Base-by-base conservation (phyloP, 257 asterid species). In the Lycium barbarum region DNA sequence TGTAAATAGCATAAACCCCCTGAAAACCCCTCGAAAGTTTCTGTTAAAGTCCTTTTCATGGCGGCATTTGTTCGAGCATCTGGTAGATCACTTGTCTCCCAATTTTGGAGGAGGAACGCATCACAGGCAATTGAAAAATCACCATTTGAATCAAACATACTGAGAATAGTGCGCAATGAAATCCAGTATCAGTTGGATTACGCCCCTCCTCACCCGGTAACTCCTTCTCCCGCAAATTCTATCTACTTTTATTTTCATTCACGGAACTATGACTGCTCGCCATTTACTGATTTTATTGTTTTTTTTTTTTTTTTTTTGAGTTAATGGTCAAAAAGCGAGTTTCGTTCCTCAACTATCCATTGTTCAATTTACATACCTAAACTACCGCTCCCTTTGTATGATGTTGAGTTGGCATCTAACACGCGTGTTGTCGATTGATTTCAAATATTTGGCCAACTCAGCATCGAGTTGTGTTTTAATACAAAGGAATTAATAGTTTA, bases 181-280 rank as follows among this genome's bases (percentile, higher is more conserved):
- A 61, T 84, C 20, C 20, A 84, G 43, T 84, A 73, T 80, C 86
- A 72, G 74, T 59, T n/a, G 61, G 83, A 54, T n/a, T 84, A 59
- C 65, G 83, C 86, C 47, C 86, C 86, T 84, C 83, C 86, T 17
- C 78, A 45, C 26, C 66, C 61, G 86, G 86, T 73, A 84, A 76
- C 12, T 58, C 38, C 38, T 43, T 54, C 3, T 58, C 22, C 3
- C 35, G 57, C 55, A 43, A 47, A 26, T 26, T 71, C 43, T 73
- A 47, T 47, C 59, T 47, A 9, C 2, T 12, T 66, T 26, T 62
- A 45, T 81, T 81, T 80, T 8, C 33, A 1, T 10, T 71, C 54
- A 40, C 79, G 13, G 76, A 7, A 26, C 36, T 15, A 7, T 68
- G 53, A 38, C 14, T 36, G 3, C 53, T 36, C 22, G 1, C 1